phyloP scores from a whole-genome alignment of 2,329 filamentous ascomycete genomes.

The Hypoxylon sp. region DNA sequence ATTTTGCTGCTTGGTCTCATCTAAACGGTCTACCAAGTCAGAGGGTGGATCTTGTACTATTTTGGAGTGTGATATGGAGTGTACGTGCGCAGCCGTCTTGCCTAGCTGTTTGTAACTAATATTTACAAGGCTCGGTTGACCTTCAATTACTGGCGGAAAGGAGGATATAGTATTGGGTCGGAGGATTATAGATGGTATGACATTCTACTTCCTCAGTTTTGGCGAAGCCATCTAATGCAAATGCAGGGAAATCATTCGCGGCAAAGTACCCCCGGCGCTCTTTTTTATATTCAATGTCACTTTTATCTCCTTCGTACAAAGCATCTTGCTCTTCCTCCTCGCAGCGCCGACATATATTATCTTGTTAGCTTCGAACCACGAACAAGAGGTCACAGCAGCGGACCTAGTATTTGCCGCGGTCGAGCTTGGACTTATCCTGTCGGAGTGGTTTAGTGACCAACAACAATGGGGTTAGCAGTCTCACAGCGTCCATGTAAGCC shows the following conservation, averaged over 20 bases:
- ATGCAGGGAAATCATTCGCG: slow-evolving; percentile 77
- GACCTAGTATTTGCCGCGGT: slow-evolving; percentile 66
- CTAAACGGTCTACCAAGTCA: slow-evolving; percentile 78
- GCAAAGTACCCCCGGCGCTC: slow-evolving; percentile 71
- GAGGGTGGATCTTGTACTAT: slow-evolving; percentile 79
- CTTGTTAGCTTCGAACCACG: slow-evolving; percentile 77
- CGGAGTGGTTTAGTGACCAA: slow-evolving; percentile 88
- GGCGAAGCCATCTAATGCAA: slow-evolving; percentile 44
- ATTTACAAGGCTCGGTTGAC: slow-evolving; percentile 78
- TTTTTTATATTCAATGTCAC: slow-evolving; percentile 89
- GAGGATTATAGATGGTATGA: slow-evolving; percentile 92
- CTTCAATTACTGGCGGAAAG: slow-evolving; percentile 97
- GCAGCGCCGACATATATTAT: slow-evolving; percentile 85
- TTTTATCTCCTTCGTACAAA: slow-evolving; percentile 91
- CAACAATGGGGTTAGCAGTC: slow-evolving; percentile 84
- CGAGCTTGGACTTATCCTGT: slow-evolving; percentile 66
- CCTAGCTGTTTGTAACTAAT: slow-evolving; percentile 45
- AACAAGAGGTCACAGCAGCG: slow-evolving; percentile 61
- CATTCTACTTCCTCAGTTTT: background rate
- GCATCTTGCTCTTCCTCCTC: slow-evolving; percentile 83
- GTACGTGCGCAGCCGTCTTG: slow-evolving; percentile 63
- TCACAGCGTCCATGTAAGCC: background rate
- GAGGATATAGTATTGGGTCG: slow-evolving; percentile 88
- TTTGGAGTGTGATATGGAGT: slow-evolving; percentile 83
- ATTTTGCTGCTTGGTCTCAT: slow-evolving; percentile 88